Base-by-base conservation (phyloP, 129 eudicot species). In the Solidago caesia region DNA sequence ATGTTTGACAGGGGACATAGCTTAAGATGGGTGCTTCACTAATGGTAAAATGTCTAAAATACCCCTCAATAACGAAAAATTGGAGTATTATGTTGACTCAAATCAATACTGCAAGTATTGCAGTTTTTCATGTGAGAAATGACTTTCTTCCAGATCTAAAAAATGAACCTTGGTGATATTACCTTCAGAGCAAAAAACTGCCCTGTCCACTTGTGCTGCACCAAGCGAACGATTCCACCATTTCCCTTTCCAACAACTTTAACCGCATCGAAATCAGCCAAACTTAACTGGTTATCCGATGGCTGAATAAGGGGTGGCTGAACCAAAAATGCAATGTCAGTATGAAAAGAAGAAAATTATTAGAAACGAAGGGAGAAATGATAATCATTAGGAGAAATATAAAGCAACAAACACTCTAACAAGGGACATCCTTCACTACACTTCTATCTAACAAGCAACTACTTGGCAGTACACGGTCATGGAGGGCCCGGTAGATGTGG, bases 131-230 rank as follows among this genome's bases (percentile, higher is more conserved):
- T 73, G 58, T 58, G 11, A 60, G 6, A 13, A 5, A 33, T 52
- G 8, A 75, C 14, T 13, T 60, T 73, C 64, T 39, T 75, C 43
- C 64, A 48, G 78, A 33, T 41, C 44, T 33, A 58, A 68, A 62
- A 58, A 25, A 48, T 49, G 75, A 63, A 51, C 7, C 9, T 53
- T 66, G 39, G 51, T 53, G 44, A 65, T 29, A 47, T n/a, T 85
- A 95, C 99, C 99, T 95, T 95, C 59, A 95, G 80, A 72, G 99
- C 99, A 70, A 95, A 95, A 88, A 95, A 95, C 70, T 95, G 99
- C n/a, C 85, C 89, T 8, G 99, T 95, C 99, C 99, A 95, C 79
- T 95, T 95, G 72, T 95, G 97, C 48, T 91, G 96, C 62, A 95
- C 99, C 87, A 95, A 77, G 41, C 92, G 99, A 84, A 95, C 99